Base-by-base conservation (phyloP, 2,329 filamentous ascomycete genomes). In the Xylaria sp. region DNA sequence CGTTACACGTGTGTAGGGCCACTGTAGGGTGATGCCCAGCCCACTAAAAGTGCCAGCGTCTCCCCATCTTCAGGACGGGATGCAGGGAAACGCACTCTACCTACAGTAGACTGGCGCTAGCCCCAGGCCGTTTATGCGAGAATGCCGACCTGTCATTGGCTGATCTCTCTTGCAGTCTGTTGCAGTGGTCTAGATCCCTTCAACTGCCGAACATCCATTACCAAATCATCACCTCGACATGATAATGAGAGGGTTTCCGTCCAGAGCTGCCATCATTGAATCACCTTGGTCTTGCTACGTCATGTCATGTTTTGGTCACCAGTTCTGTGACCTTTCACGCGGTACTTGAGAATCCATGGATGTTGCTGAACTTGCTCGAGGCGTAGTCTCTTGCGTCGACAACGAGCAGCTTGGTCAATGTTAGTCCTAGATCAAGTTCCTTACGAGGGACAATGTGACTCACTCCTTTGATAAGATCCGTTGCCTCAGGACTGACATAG, bases 331-430 rank as follows among this genome's bases (percentile, higher is more conserved):
- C 3, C 37, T 19, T 35, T 33, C 19, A 12, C 7, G 76, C 94
- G 97, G 78, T 98, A 92, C 82, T 97, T 98, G 69, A 97, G 77
- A 72, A 98, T 97, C 94, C 94, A 98, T 17, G 94, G 94, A 76
- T 98, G 95, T 53, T 84, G 84, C 76, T 94, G 89, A 40, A 98
- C 90, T 61, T 96, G 89, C 23, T 96, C 92, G 14, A 98, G 86
- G 4, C 92, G 86, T 70, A 98, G 91, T 68, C 94, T 85, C 83
- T 96, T 96, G 94, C 94, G 74, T 98, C 92, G 58, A 98, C 84
- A 21, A 97, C 92, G 50, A 98, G 86, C 37, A 96, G 81, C 91
- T 91, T 77, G 46, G 6, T 17, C 15, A 28, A 38, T 19, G 46
- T 49, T 19, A 49, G 19, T 33, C n/a, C 14, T 49, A 4, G 31